Evolutionary conservation across 805 yeast genomes (phyloP).

Genomic region (Candida methanosorbosa): DNA sequence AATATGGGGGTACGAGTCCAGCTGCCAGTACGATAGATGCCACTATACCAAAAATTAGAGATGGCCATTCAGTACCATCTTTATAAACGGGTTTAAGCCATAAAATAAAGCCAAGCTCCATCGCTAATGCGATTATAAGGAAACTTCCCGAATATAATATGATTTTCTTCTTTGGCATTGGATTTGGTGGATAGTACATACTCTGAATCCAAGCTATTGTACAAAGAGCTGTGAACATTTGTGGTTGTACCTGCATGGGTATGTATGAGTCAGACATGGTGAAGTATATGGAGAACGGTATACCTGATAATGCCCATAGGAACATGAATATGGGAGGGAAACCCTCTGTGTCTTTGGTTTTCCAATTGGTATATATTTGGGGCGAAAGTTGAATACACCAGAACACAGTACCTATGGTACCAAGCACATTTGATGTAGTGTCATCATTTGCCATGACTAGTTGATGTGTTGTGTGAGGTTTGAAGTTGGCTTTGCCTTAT

Average conservation of each 20-base stretch:
- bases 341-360: conserved; percentile 76
- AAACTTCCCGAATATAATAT: conserved; percentile 27
- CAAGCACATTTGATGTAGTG: conserved; percentile 63
- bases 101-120: conserved; percentile 63
- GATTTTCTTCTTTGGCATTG: conserved; percentile 27
- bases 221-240: conserved; percentile 66
- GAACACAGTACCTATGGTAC: conserved; percentile 82
- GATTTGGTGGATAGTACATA: conserved; percentile 62
- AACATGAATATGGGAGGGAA: conserved; percentile 88
- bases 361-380: conserved; percentile 56
- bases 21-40: conserved; percentile 69
- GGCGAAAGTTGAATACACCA: conserved; percentile 94
- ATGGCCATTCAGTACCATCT: conserved; percentile 56
- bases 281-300: conserved; percentile 85
- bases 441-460: conserved; percentile 9
- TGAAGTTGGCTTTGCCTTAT: not conserved
- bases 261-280: conserved; percentile 60
- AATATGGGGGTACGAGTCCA: conserved; percentile 86
- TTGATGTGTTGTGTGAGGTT: too few species aligned
- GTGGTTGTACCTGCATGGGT: conserved; percentile 83
- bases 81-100: conserved; percentile 53
- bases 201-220: conserved; percentile 60
- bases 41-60: conserved; percentile 66
- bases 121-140: conserved; percentile 39
- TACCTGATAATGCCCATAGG: conserved; percentile 70